These are phyloP conservation scores for Vigna mungo DNA, from an alignment of 306 rosid genomes.

Conservation along the genomic window DNA sequence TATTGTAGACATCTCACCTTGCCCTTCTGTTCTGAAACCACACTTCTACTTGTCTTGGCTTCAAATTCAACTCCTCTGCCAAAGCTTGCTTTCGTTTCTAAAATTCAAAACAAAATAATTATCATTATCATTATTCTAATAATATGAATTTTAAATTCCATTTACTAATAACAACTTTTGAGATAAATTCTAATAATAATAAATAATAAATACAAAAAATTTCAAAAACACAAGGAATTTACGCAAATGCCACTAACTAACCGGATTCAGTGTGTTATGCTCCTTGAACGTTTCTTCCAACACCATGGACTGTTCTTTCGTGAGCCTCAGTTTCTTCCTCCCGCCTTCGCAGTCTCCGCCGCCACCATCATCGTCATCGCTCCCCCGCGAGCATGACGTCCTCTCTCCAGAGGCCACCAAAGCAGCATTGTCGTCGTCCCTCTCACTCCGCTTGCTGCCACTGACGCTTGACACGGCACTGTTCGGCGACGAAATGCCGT, in stretches of 20 bases:
- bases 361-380: slow-evolving; percentile 69
- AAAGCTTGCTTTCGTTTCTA: slow-evolving; percentile 81
- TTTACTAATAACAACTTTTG: too few species aligned
- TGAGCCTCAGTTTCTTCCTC: slow-evolving; percentile 79
- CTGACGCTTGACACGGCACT: slow-evolving; percentile 76
- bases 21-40: slow-evolving; percentile 94
- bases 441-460: slow-evolving; percentile 69
- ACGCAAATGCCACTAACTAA: slow-evolving; percentile 42
- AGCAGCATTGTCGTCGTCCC: slow-evolving; percentile 70
- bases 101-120: neutral
- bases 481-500: slow-evolving; percentile 75
- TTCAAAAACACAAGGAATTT: neutral
- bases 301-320: slow-evolving; percentile 75
- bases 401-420: slow-evolving; percentile 41
- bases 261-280: slow-evolving; percentile 80
- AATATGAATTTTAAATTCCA: too few species aligned
- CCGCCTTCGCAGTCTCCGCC: slow-evolving; percentile 48
- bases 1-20: slow-evolving; percentile 58
- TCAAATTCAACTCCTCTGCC: slow-evolving; percentile 72
- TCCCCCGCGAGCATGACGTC: slow-evolving; percentile 63
- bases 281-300: slow-evolving; percentile 84
- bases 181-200: neutral
- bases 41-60: slow-evolving; percentile 88
- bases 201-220: neutral
- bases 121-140: too few species aligned